phyloP scores from a whole-genome alignment of 2,329 filamentous ascomycete genomes.

The Epichloe elymi region DNA sequence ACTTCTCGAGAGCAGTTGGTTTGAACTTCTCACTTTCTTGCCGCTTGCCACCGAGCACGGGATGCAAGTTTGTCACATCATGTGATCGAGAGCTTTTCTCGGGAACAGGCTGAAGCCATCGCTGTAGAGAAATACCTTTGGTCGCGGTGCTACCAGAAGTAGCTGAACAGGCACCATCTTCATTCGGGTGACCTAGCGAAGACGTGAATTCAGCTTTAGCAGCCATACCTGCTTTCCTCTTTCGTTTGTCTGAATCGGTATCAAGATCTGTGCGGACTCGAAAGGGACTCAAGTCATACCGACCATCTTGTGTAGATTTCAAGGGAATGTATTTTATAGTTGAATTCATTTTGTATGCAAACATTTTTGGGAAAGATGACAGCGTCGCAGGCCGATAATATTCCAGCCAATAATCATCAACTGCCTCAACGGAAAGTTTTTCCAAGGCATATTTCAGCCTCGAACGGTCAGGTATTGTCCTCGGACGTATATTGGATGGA shows the following conservation, averaged over 20 bases:
- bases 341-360: conserved; percentile 83
- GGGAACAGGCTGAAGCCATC: conserved; percentile 44
- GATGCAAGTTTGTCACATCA: neutral
- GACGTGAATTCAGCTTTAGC: conserved; percentile 48
- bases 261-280: conserved; percentile 57
- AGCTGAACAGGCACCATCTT: conserved; percentile 28
- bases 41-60: neutral
- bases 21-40: conserved; percentile 28
- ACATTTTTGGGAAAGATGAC: conserved; percentile 85
- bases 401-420: conserved; percentile 95
- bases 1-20: conserved; percentile 56
- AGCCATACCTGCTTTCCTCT: conserved; percentile 52
- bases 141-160: conserved; percentile 25
- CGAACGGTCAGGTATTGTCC: conserved; percentile 37
- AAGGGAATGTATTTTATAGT: conserved; percentile 73
- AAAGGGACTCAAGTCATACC: conserved; percentile 81
- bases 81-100: conserved; percentile 18
- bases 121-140: conserved; percentile 42
- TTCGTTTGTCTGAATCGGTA: conserved; percentile 48
- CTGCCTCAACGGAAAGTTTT: conserved; percentile 41
- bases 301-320: conserved; percentile 56
- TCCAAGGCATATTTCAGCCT: conserved; percentile 22
- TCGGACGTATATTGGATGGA: conserved; percentile 53
- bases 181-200: conserved; percentile 15
- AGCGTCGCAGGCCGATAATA: conserved; percentile 84